A percentile compares a stretch with the other conserved stretches of the same genome.
Conservation (phyloP, 768 basidiomycete species). For the Fibroporia radiculosa region DNA sequence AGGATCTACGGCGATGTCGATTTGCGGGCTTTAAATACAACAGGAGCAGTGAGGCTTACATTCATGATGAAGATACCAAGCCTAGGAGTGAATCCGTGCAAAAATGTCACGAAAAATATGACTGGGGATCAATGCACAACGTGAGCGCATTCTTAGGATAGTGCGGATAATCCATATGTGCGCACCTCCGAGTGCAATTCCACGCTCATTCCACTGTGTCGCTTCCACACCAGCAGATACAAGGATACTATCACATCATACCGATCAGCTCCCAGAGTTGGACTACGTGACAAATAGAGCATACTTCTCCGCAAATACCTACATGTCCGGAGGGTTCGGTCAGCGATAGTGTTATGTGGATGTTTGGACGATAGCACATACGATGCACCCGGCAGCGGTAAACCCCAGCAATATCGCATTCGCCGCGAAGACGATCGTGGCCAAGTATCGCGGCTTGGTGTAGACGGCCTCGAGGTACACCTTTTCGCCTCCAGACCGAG, state of each 20-base stretch:
- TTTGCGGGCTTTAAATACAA: conserved; percentile 17
- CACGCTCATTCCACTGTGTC: conserved; percentile 43
- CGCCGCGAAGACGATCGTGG: conserved; percentile 27
- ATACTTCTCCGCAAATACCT: conserved; percentile 26
- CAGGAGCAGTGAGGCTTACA: conserved; percentile 27
- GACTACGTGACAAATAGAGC: neutral
- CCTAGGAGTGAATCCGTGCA: conserved; percentile 46
- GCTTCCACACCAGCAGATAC: conserved; percentile 22
- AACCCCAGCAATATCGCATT: conserved; percentile 31
- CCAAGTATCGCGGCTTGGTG: conserved; percentile 24
- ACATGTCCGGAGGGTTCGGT: neutral
- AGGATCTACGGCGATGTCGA: conserved; percentile 28
- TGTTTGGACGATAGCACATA: conserved; percentile 8
- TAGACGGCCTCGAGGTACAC: conserved; percentile 55
- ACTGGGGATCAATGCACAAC: conserved; percentile 23
- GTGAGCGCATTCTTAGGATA: neutral
- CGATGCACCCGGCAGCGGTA: conserved; percentile 25
- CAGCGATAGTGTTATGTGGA: neutral
- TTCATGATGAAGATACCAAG: conserved; percentile 49
- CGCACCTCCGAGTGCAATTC: conserved; percentile 50
- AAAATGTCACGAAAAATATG: conserved; percentile 39
- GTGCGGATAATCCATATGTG: neutral
- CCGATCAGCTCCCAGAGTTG: neutral
- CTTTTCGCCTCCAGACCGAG: conserved; percentile 55
- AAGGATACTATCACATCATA: conserved; percentile 33